These are phyloP conservation scores for Penicillium frequentans DNA, from an alignment of 2,329 filamentous ascomycete species.

Conservation along the genomic window DNA sequence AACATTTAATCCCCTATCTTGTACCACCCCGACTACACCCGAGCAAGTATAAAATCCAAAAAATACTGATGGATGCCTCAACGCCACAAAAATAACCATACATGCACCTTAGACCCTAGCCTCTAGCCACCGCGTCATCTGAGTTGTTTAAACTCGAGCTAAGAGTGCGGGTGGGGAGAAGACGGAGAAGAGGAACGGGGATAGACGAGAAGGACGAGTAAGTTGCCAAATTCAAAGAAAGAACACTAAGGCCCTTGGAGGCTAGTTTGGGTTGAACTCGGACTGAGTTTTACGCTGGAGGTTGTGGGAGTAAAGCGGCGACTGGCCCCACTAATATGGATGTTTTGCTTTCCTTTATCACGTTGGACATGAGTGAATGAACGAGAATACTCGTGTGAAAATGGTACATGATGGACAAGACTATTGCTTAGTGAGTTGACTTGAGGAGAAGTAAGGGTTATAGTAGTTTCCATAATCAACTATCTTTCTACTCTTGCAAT, in stretches of 20 bases:
- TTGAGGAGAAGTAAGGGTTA: too few relatives aligned
- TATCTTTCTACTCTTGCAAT: too few relatives aligned
- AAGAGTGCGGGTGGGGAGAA: background rate
- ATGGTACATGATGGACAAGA: too few relatives aligned
- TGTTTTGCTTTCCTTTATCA: background rate
- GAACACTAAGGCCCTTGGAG: background rate
- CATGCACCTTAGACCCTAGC: background rate
- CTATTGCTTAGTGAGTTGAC: too few relatives aligned
- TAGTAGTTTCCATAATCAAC: too few relatives aligned
- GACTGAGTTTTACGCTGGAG: background rate
- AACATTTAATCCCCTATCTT: too few relatives aligned
- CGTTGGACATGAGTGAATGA: background rate
- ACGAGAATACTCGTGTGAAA: too few relatives aligned
- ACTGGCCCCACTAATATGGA: background rate
- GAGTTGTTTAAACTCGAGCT: background rate
- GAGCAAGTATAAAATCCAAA: background rate
- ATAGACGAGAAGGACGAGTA: background rate
- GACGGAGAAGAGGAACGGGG: background rate
- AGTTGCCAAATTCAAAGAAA: background rate
- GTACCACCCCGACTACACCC: background rate
- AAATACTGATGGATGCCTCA: background rate
- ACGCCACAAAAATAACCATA: background rate
- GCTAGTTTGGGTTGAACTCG: background rate
- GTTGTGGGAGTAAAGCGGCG: background rate
- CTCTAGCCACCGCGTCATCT: background rate